These are phyloP conservation scores for Cucumis hystrix DNA, from an alignment of 306 rosid species.

Conservation along the genomic window DNA sequence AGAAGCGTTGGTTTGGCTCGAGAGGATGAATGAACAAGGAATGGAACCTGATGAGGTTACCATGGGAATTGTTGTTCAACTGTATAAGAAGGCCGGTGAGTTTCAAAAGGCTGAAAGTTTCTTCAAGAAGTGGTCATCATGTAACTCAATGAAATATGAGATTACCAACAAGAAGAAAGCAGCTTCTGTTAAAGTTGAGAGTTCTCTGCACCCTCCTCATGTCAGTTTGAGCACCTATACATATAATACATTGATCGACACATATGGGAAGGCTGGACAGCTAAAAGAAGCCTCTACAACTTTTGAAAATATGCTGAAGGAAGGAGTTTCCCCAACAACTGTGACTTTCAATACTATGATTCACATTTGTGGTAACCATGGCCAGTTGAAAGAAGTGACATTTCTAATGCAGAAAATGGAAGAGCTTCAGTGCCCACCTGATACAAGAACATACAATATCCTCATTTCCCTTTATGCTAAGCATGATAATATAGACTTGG, in stretches of 20 bases:
- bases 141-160: constrained; percentile 18
- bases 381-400: constrained; percentile 32
- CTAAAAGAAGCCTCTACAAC: constrained; percentile 43
- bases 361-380: constrained; percentile 65
- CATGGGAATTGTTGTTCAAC: constrained; percentile 77
- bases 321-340: constrained; percentile 56
- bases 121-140: constrained; percentile 57
- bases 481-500: constrained; percentile 40
- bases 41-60: constrained; percentile 92
- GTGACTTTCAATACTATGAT: constrained; percentile 78
- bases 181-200: constrained; percentile 12
- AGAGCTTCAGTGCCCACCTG: constrained; percentile 42
- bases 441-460: constrained; percentile 67
- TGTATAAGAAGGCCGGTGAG: constrained; percentile 80
- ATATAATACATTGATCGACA: constrained; percentile 57
- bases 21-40: constrained; percentile 53
- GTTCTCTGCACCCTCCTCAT: constrained; percentile 8
- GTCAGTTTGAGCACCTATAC: constrained; percentile 42
- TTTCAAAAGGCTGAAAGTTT: constrained; percentile 65
- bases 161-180: neutral
- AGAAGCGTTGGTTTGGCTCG: constrained; percentile 69
- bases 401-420: constrained; percentile 56
- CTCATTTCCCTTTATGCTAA: constrained; percentile 46
- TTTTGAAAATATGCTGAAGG: constrained; percentile 67
- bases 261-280: constrained; percentile 58